Percentiles rank a stretch among this genome's conserved stretches.
Evolutionary conservation across 2,329 filamentous ascomycete genomes (phyloP).

Genomic region (Botrytis squamosa): DNA sequence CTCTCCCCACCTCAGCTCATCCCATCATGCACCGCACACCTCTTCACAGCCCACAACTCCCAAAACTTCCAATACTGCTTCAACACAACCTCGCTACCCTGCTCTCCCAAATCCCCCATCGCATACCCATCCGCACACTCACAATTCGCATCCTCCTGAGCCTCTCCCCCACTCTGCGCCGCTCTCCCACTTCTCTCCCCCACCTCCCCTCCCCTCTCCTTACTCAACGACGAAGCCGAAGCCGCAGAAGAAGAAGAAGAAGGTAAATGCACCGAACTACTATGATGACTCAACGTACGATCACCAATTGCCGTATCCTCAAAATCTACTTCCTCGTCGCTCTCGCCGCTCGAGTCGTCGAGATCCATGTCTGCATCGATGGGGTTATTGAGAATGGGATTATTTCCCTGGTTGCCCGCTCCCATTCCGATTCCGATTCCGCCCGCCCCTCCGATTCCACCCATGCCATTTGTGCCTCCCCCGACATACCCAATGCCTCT

Average conservation of each 20-base stretch:
- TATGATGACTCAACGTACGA: conserved; percentile 15
- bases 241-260: not conserved
- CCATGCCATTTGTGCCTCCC: not conserved
- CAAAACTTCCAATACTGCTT: conserved; percentile 22
- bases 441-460: not conserved
- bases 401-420: not conserved
- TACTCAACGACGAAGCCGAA: not conserved
- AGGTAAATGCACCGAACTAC: conserved; percentile 12
- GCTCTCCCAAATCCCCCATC: conserved; percentile 9
- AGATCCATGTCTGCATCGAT: not conserved
- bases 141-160: not conserved
- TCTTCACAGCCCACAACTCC: conserved; percentile 22
- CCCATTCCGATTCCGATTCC: not conserved
- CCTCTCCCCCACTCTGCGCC: no score
- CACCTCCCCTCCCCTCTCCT: not conserved
- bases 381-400: not conserved
- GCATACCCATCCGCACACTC: conserved; percentile 16
- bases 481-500: conserved; percentile 57
- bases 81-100: not conserved
- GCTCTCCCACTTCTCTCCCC: not conserved
- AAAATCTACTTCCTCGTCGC: conserved; percentile 5
- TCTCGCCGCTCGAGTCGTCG: conserved; percentile 8
- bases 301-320: conserved; percentile 19
- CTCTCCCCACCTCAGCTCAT: not conserved
- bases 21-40: conserved; percentile 19